These are phyloP conservation scores for Psilocybe cubensis DNA, from an alignment of 768 basidiomycete species.

Conservation along the genomic window DNA sequence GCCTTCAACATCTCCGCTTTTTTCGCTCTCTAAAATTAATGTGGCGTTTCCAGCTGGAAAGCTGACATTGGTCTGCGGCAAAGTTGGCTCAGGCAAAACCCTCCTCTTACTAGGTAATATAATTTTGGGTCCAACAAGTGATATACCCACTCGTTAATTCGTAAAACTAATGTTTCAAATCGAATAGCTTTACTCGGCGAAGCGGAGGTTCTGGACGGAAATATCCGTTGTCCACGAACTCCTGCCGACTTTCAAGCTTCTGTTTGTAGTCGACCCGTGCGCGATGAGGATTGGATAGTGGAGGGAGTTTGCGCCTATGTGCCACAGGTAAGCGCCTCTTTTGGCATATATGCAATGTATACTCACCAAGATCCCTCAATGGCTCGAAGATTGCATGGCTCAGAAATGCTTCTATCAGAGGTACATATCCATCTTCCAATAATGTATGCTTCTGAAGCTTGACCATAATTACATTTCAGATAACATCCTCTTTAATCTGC, in stretches of 20 bases:
- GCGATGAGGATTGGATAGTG: slow-evolving; percentile 66
- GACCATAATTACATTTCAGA: slow-evolving; percentile 5
- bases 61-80: slow-evolving; percentile 85
- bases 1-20: slow-evolving; percentile 64
- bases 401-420: slow-evolving; percentile 59
- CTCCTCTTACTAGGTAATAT: slow-evolving; percentile 67
- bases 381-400: slow-evolving; percentile 61
- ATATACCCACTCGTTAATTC: too few relatives aligned
- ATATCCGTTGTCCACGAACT: slow-evolving; percentile 72
- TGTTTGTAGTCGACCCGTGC: slow-evolving; percentile 67
- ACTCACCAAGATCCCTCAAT: not conserved
- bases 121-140: not conserved
- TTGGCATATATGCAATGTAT: not conserved
- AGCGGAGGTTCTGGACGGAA: slow-evolving; percentile 82
- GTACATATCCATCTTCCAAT: slow-evolving; percentile 52
- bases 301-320: slow-evolving; percentile 84
- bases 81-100: slow-evolving; percentile 89
- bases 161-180: not conserved
- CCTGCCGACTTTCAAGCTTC: slow-evolving; percentile 56
- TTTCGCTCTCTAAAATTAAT: slow-evolving; percentile 77
- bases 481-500: slow-evolving; percentile 82
- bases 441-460: slow-evolving; percentile 58
- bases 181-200: slow-evolving; percentile 72
- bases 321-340: slow-evolving; percentile 60
- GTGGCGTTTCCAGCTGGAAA: slow-evolving; percentile 80